These are phyloP conservation scores for Rhododendron molle DNA, from an alignment of 148 eudicot genomes.

Conservation along the genomic window DNA sequence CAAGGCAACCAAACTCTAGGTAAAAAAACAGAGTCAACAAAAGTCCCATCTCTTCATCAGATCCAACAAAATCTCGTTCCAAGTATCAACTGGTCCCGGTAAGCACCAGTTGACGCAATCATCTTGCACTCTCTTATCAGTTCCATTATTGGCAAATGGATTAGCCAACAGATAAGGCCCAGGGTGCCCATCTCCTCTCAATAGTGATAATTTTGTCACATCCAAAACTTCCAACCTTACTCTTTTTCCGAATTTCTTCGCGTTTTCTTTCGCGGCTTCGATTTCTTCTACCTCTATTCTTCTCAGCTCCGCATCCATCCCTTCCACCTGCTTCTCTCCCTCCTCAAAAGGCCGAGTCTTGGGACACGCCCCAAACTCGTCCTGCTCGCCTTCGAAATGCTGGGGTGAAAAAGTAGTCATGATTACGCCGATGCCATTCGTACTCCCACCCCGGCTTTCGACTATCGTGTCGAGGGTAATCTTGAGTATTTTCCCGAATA, in stretches of 20 bases:
- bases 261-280: slow-evolving; percentile 29
- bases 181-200: slow-evolving; percentile 95
- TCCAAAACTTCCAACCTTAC: slow-evolving; percentile 63
- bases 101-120: slow-evolving; percentile 97
- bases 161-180: slow-evolving; percentile 73
- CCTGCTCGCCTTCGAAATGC: slow-evolving; percentile 95
- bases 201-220: slow-evolving; percentile 56
- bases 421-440: slow-evolving; percentile 38
- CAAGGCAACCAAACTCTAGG: neutral
- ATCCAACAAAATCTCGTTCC: slow-evolving; percentile 86
- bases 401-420: slow-evolving; percentile 80
- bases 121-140: slow-evolving; percentile 59
- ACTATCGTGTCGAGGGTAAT: slow-evolving; percentile 54
- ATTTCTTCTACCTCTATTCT: slow-evolving; percentile 44
- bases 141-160: slow-evolving; percentile 78
- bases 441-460: slow-evolving; percentile 27
- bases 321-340: slow-evolving; percentile 52
- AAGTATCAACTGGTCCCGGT: slow-evolving; percentile 83
- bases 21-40: neutral
- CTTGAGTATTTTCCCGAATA: slow-evolving; percentile 60
- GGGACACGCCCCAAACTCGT: slow-evolving; percentile 78
- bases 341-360: slow-evolving; percentile 56
- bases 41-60: slow-evolving; percentile 51
- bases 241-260: neutral
- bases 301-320: slow-evolving; percentile 77